phyloP scores from a whole-genome alignment of 2,329 filamentous ascomycete genomes.

The Drechslerella dactyloides region DNA sequence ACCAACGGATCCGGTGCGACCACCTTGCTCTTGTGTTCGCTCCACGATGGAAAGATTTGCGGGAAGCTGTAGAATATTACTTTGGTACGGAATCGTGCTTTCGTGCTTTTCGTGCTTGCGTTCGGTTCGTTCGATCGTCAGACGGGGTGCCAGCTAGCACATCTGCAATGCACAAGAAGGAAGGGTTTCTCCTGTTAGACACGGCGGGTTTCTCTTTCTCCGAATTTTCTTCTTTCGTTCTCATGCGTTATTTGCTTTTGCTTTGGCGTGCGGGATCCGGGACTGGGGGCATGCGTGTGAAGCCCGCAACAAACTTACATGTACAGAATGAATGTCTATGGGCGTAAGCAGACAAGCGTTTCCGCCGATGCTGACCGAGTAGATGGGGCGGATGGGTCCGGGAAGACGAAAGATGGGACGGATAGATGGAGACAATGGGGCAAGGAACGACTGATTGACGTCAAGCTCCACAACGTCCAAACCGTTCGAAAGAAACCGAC shows the following conservation, averaged over 20 bases:
- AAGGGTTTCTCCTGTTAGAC: neutral
- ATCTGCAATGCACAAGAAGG: neutral
- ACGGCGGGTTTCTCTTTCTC: neutral
- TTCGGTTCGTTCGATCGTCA: no score
- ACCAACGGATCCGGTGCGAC: constrained; percentile 50
- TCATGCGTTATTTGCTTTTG: neutral
- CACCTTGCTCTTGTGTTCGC: constrained; percentile 51
- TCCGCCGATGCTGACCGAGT: neutral
- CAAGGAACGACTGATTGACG: neutral
- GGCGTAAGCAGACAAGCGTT: neutral
- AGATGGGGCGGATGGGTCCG: no score
- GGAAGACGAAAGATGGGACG: no score
- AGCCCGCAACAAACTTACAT: neutral
- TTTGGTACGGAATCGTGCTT: neutral
- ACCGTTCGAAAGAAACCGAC: neutral
- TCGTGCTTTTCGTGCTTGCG: constrained; percentile 4
- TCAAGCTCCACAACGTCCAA: neutral
- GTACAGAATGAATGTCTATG: neutral
- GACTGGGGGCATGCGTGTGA: neutral
- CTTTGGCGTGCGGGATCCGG: neutral
- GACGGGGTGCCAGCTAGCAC: neutral
- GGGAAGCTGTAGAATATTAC: neutral
- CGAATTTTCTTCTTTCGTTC: no score
- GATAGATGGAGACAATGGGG: neutral
- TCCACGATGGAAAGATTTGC: constrained; percentile 32